phyloP scores from a whole-genome alignment of 805 yeast species.

The Saccharomycopsis oosterbeekiorum region DNA sequence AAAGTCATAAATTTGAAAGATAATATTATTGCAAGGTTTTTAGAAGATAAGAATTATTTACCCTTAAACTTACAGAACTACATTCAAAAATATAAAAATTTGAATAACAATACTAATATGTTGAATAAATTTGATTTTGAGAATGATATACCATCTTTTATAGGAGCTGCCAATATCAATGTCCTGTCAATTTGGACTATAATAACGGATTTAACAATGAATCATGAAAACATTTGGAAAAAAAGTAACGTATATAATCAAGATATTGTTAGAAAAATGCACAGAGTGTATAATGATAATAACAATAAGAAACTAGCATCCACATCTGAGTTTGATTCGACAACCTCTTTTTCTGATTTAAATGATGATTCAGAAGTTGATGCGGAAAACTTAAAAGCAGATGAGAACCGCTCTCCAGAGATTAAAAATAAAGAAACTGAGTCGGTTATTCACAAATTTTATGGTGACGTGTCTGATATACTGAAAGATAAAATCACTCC shows the following conservation, averaged over 20 bases:
- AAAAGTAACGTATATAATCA: neutral
- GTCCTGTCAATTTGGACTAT: neutral
- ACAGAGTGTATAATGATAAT: neutral
- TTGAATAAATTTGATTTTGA: neutral
- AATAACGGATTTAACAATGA: neutral
- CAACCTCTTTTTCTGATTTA: neutral
- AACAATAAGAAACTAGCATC: neutral
- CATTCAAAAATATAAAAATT: neutral
- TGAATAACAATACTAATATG: neutral
- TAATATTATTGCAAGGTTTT: slow-evolving; percentile 1
- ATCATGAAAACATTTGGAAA: neutral
- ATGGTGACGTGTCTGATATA: too few relatives aligned
- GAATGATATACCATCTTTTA: neutral
- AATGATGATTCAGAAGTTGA: neutral
- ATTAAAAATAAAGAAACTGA: too few relatives aligned
- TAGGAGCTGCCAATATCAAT: neutral
- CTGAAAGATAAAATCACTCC: neutral
- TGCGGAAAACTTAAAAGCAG: neutral
- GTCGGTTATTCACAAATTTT: too few relatives aligned
- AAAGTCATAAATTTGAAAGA: slow-evolving; percentile 5
- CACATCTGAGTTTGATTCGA: neutral
- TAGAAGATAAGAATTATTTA: neutral
- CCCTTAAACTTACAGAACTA: neutral
- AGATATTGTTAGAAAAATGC: neutral
- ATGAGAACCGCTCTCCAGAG: too few relatives aligned